A percentile compares a stretch with the other conserved stretches of the same genome.
Conservation (phyloP, 495 filamentous ascomycete species). For the Monascus purpureus region DNA sequence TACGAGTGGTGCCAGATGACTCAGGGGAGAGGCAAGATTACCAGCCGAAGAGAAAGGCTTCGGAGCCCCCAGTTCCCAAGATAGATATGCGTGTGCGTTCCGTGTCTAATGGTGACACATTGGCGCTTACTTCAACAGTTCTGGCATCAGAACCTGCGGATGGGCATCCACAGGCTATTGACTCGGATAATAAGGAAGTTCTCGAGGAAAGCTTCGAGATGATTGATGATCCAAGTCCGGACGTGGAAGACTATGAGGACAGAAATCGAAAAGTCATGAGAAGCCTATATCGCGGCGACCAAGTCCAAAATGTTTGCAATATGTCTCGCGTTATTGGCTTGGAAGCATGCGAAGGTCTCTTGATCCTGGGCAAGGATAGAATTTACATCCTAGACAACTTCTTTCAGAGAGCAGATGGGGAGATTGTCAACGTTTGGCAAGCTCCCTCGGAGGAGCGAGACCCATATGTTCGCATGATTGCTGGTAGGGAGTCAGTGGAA, state of each 20-base stretch:
- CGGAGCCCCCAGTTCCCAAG: constrained; percentile 27
- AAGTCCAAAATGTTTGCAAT: constrained; percentile 90
- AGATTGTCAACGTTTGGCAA: constrained; percentile 92
- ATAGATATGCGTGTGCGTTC: constrained; percentile 22
- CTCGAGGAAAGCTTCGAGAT: constrained; percentile 89
- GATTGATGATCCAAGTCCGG: constrained; percentile 74
- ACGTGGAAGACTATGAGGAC: constrained; percentile 80
- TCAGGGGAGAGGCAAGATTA: constrained; percentile 56
- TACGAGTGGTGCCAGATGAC: constrained; percentile 68
- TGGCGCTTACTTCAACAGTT: constrained; percentile 21
- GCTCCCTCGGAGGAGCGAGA: constrained; percentile 86
- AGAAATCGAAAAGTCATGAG: constrained; percentile 97
- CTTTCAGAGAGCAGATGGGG: constrained; percentile 86
- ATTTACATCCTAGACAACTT: constrained; percentile 92
- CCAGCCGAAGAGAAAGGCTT: constrained; percentile 67
- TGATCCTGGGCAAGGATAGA: constrained; percentile 84
- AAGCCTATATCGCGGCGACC: constrained; percentile 77
- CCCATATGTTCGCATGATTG: constrained; percentile 86
- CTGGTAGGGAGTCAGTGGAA: constrained; percentile 57
- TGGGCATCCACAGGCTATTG: constrained; percentile 16
- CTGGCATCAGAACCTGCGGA: constrained; percentile 15
- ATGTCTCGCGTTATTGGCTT: constrained; percentile 86
- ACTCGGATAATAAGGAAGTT: constrained; percentile 26
- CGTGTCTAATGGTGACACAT: constrained; percentile 16
- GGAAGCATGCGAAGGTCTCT: constrained; percentile 79